phyloP scores from a whole-genome alignment of 148 eudicot genomes.

The Polygonum maritimum region DNA sequence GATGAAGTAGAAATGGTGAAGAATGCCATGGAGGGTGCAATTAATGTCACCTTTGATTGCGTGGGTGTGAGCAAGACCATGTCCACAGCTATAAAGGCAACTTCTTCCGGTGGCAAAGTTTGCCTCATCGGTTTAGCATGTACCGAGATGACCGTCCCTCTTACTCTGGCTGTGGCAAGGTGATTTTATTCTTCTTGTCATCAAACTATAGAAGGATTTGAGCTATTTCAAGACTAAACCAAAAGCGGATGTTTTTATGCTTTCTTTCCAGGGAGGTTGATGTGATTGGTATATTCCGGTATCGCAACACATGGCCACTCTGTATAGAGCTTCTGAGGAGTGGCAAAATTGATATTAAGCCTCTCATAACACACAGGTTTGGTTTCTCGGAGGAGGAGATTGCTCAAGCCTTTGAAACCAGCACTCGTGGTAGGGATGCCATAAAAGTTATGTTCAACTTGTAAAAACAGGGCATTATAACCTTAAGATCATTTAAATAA shows the following conservation, averaged over 20 bases:
- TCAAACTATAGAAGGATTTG: not conserved
- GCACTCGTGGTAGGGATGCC: conserved; percentile 74
- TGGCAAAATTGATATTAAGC: conserved; percentile 86
- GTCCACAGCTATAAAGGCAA: conserved; percentile 77
- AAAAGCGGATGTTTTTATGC: not conserved
- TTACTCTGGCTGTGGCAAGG: conserved; percentile 89
- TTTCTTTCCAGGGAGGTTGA: not conserved
- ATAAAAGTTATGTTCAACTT: conserved; percentile 73
- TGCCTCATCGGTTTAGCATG: conserved; percentile 92
- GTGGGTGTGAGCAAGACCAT: conserved; percentile 86
- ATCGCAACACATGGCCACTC: not conserved
- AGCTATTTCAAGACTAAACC: not conserved
- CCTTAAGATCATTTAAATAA: not conserved
- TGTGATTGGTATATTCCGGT: not conserved
- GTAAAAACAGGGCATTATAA: not conserved
- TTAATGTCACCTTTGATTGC: conserved; percentile 54
- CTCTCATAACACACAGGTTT: conserved; percentile 74
- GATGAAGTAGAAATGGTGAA: not conserved
- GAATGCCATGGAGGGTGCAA: not conserved
- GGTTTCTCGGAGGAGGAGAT: conserved; percentile 79
- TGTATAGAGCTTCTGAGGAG: conserved; percentile 71
- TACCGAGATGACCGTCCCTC: conserved; percentile 69
- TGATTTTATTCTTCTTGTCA: conserved; percentile 15
- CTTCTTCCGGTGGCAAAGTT: conserved; percentile 74
- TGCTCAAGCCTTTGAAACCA: conserved; percentile 79